phyloP scores from a whole-genome alignment of 1,139 yeast species.

The Saccharomycopsis hybrid region DNA sequence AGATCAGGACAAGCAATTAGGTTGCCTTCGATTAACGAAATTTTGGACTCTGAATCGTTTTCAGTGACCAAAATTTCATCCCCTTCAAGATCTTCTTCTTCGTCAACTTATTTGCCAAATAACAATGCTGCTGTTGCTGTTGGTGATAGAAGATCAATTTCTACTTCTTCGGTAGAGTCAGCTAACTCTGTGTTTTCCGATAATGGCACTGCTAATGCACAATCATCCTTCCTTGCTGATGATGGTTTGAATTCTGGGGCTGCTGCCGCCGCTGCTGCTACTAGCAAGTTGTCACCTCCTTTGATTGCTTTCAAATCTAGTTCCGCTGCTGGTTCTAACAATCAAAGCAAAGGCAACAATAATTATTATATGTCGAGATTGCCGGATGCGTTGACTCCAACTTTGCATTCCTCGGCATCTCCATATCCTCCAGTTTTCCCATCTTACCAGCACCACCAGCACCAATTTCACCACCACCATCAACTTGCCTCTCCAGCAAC shows the following conservation, averaged over 20 bases:
- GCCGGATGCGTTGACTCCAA: background rate
- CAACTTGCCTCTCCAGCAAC: conserved; percentile 25
- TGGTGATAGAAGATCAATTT: conserved; percentile 14
- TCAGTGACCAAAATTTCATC: conserved; percentile 4
- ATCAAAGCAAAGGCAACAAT: background rate
- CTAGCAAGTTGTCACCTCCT: conserved; percentile 10
- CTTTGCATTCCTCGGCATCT: conserved; percentile 15
- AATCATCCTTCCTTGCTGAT: conserved; percentile 2
- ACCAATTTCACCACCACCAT: too few relatives aligned
- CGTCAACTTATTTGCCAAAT: too few relatives aligned
- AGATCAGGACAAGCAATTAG: background rate
- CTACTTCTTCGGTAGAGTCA: conserved; percentile 19
- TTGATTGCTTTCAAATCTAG: conserved; percentile 12
- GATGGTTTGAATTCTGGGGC: conserved; percentile 3
- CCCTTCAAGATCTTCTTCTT: background rate
- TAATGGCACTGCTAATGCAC: background rate
- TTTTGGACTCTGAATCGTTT: conserved; percentile 12
- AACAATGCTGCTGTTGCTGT: background rate
- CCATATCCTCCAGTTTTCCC: background rate
- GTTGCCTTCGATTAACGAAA: conserved; percentile 20
- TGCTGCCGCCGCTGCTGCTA: background rate
- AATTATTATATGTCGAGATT: too few relatives aligned
- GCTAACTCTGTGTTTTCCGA: conserved; percentile 17
- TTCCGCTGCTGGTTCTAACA: background rate
- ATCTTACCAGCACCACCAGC: too few relatives aligned